Base-by-base conservation (phyloP, 2,329 filamentous ascomycete species). In the Xylariaceae sp. region DNA sequence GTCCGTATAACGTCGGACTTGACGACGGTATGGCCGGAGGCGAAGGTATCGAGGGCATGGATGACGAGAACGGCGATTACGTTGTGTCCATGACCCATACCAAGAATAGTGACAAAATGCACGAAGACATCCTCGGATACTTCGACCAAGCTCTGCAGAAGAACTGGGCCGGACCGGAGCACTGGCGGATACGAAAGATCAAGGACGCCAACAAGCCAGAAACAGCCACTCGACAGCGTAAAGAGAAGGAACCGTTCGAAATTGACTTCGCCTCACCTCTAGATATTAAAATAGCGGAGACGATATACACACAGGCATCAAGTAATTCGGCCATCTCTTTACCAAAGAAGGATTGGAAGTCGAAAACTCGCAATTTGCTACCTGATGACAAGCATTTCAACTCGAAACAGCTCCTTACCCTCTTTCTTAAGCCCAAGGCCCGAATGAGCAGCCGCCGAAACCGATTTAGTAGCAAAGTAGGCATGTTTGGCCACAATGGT, bases 321-420 rank as follows among this genome's bases (percentile, higher is more conserved):
- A 91, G 87, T 46, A 95, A 92, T 69, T 83, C 89, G 3, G 82
- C 85, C 32, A 96, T 97, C 62, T 91, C 86, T 40, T 72, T 99
- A 62, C 89, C 93, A 15, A 97, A 96, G 76, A 91, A 92, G 62
- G 92, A 97, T 72, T 95, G 93, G 91, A 94, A 91, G 71, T 94
- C 91, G 32, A 96, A 96, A 73, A 92, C 89, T 1, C 84, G 91
- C 42, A 96, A 99, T 69, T 81, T 99, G 3, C 84, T 99, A 4
- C 93, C 95, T 2, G 94, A 99, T 67, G 94, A 99, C 75, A 97
- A 97, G 73, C 92, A 97, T 70, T 97, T 99, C 77, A 96, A 92
- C 75, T 97, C 93, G 7, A 89, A 89, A 68, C 91, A 96, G 61
- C 79, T 99, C 0, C 79, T 97, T 6, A 89, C 86, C 44, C 81